A percentile compares a stretch with the other conserved stretches of the same genome.
phyloP scores from a whole-genome alignment of 1,284 basidiomycete genomes.

The Pseudozyma pruni region DNA sequence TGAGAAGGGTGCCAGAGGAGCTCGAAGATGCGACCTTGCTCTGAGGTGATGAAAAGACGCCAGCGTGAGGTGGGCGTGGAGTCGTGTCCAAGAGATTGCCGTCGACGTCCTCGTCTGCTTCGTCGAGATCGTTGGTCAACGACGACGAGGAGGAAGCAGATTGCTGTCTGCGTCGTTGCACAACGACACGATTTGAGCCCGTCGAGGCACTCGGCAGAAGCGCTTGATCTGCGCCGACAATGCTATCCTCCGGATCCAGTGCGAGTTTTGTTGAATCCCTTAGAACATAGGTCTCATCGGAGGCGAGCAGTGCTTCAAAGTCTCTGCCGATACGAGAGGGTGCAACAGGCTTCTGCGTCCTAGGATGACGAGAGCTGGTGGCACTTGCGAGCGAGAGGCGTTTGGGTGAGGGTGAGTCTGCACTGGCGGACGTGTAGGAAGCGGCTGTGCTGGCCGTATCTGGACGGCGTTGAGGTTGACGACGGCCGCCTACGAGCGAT shows the following conservation, averaged over 20 bases:
- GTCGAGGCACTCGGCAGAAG: constrained; percentile 3
- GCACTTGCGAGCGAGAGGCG: constrained; percentile 9
- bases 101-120: constrained; percentile 14
- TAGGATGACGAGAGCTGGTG: constrained; percentile 12
- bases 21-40: constrained; percentile 4
- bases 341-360: constrained; percentile 18
- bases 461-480: constrained; percentile 6
- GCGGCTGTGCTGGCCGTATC: constrained; percentile 28
- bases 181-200: constrained; percentile 26
- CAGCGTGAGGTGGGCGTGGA: constrained; percentile 18
- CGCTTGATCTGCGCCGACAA: background rate
- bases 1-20: background rate
- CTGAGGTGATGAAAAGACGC: constrained; percentile 15
- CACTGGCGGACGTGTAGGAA: constrained; percentile 27
- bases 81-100: constrained; percentile 15
- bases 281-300: constrained; percentile 51
- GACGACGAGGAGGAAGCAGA: constrained; percentile 14
- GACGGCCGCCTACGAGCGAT: constrained; percentile 1
- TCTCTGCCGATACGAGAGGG: constrained; percentile 38
- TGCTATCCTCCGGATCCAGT: constrained; percentile 13
- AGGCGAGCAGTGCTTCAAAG: constrained; percentile 52
- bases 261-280: constrained; percentile 38
- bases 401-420: constrained; percentile 1
- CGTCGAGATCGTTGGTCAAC: constrained; percentile 10
- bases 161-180: constrained; percentile 23